These are phyloP conservation scores for Penicillium bovifimosum DNA, from an alignment of 495 filamentous ascomycete species.

Conservation along the genomic window DNA sequence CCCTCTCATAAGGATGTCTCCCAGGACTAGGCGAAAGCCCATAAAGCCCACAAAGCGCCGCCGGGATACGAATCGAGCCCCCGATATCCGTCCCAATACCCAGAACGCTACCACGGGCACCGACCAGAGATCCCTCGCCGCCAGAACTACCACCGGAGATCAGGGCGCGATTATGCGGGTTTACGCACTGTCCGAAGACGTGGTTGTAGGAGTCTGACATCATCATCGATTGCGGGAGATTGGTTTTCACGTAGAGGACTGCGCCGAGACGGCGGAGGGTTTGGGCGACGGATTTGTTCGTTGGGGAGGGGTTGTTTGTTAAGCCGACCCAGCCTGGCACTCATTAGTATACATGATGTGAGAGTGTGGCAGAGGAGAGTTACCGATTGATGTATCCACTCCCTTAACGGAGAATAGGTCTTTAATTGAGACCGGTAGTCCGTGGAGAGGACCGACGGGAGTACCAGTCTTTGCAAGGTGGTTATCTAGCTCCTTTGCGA, in stretches of 20 bases:
- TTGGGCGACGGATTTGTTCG: slow-evolving; percentile 26
- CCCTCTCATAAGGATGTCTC: slow-evolving; percentile 49
- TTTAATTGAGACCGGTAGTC: slow-evolving; percentile 63
- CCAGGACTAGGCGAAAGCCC: slow-evolving; percentile 57
- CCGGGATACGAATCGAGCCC: slow-evolving; percentile 61
- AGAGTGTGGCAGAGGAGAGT: too few relatives aligned
- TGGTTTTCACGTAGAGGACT: slow-evolving; percentile 60
- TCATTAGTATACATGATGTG: neutral
- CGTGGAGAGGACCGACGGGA: slow-evolving; percentile 58
- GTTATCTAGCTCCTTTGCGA: slow-evolving; percentile 39
- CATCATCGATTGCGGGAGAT: slow-evolving; percentile 52
- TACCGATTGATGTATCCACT: slow-evolving; percentile 44
- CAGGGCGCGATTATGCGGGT: slow-evolving; percentile 51
- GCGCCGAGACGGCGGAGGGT: slow-evolving; percentile 37
- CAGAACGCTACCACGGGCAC: slow-evolving; percentile 50
- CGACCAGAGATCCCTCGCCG: slow-evolving; percentile 62
- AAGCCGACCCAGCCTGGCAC: slow-evolving; percentile 34
- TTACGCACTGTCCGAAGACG: slow-evolving; percentile 47
- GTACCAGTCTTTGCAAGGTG: slow-evolving; percentile 34
- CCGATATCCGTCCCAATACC: slow-evolving; percentile 68
- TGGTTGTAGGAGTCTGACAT: slow-evolving; percentile 52
- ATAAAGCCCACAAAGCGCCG: slow-evolving; percentile 59
- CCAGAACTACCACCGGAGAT: slow-evolving; percentile 60
- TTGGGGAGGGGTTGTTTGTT: slow-evolving; percentile 25
- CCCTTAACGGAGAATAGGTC: slow-evolving; percentile 58